Conservation (phyloP, 768 basidiomycete species). For the Daedalea quercina region DNA sequence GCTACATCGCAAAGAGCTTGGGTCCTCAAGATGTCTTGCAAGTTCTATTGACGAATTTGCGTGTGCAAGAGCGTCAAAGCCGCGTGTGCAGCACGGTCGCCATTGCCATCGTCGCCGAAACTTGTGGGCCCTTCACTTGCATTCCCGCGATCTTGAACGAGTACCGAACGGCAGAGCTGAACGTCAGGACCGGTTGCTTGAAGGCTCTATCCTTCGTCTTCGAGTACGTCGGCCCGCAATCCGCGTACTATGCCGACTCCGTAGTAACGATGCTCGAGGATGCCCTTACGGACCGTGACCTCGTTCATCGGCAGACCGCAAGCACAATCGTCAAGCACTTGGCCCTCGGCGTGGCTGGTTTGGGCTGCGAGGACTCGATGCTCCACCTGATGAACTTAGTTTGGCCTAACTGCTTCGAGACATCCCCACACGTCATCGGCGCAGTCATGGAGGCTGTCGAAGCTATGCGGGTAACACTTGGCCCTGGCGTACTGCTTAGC, state of each 20-base stretch:
- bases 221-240: constrained; percentile 97
- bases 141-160: constrained; percentile 98
- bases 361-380: constrained; percentile 98
- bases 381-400: constrained; percentile 96
- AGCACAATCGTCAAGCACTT: constrained; percentile 98
- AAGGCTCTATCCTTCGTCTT: constrained; percentile 99
- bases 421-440: constrained; percentile 95
- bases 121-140: constrained; percentile 95
- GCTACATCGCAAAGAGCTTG: constrained; percentile 98
- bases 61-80: constrained; percentile 97
- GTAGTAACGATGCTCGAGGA: constrained; percentile 98
- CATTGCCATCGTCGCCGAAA: constrained; percentile 93
- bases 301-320: constrained; percentile 97
- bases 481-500: constrained; percentile 86
- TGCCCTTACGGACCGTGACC: constrained; percentile 94
- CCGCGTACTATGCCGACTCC: constrained; percentile 94
- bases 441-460: constrained; percentile 98
- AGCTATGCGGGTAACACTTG: constrained; percentile 93
- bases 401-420: constrained; percentile 99
- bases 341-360: constrained; percentile 91
- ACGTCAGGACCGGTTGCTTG: constrained; percentile 97
- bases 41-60: constrained; percentile 91
- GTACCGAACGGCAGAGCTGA: constrained; percentile 96
- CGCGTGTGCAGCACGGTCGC: constrained; percentile 98
- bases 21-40: constrained; percentile 98